Evolutionary conservation across 2,329 filamentous ascomycete species (phyloP).

Genomic region (Aspergillus ruber): DNA sequence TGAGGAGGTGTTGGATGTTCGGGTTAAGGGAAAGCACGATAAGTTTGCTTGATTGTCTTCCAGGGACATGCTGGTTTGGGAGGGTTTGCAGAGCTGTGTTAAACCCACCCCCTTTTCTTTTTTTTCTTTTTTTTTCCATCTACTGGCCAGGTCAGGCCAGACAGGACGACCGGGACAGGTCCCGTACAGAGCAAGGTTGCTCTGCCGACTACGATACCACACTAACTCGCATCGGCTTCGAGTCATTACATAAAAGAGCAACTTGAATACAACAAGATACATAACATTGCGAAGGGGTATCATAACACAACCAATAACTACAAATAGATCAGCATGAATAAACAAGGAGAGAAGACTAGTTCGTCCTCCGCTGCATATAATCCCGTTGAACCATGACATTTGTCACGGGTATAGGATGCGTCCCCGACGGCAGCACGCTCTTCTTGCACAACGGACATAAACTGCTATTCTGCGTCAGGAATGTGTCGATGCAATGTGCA

Average conservation of each 20-base stretch:
- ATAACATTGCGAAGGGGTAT: background rate
- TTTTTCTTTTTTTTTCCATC: constrained; percentile 3
- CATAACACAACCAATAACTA: background rate
- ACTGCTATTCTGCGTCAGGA: constrained; percentile 70
- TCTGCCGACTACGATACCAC: no score
- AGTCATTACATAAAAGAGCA: no score
- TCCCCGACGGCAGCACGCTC: constrained; percentile 65
- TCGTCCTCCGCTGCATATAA: constrained; percentile 51
- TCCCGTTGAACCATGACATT: constrained; percentile 83
- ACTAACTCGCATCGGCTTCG: no score
- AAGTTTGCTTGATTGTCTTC: constrained; percentile 53
- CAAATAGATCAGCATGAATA: background rate
- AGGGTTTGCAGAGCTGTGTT: background rate
- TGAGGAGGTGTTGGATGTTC: constrained; percentile 76
- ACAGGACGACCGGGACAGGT: background rate
- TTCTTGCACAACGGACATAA: constrained; percentile 89
- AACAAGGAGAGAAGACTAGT: background rate
- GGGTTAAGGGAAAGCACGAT: constrained; percentile 89
- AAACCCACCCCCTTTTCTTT: no score
- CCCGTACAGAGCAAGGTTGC: no score
- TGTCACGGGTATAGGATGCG: constrained; percentile 62
- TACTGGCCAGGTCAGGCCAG: background rate
- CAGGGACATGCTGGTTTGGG: background rate
- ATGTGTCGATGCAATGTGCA: constrained; percentile 82
- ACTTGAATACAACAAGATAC: no score